Evolutionary conservation across 768 basidiomycete genomes (phyloP).

Genomic region (Neoboletus magnificus): DNA sequence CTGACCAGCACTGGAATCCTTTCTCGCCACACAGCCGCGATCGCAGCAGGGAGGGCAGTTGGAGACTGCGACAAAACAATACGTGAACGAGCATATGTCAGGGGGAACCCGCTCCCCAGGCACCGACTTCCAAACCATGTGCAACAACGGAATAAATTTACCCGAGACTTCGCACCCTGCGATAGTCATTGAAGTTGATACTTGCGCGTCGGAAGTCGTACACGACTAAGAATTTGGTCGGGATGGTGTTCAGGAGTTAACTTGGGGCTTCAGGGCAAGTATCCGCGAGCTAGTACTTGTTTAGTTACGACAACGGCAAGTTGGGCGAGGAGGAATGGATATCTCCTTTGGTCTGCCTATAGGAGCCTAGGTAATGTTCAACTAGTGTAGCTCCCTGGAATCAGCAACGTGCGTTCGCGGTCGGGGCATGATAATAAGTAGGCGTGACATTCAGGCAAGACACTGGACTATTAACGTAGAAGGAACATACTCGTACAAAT

Average conservation of each 20-base stretch:
- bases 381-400: background rate
- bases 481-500: constrained; percentile 5
- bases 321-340: background rate
- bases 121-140: background rate
- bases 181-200: background rate
- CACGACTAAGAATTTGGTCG: background rate
- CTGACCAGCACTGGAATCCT: background rate
- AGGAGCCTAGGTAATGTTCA: background rate
- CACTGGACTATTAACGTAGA: background rate
- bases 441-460: background rate
- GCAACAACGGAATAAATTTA: background rate
- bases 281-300: background rate
- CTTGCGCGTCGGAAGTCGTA: background rate
- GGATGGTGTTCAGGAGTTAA: background rate
- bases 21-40: background rate
- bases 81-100: background rate
- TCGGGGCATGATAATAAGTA: background rate
- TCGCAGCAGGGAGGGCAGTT: too few species aligned
- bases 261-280: background rate
- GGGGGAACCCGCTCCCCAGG: background rate
- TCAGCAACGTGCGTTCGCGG: background rate
- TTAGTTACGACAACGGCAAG: background rate
- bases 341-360: background rate
- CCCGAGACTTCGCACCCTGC: background rate
- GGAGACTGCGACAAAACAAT: background rate